Evolutionary conservation across 2,329 filamentous ascomycete species (phyloP), one percentile per base, ranked within the genome.

Genomic region (Penicillium thymicola): DNA sequence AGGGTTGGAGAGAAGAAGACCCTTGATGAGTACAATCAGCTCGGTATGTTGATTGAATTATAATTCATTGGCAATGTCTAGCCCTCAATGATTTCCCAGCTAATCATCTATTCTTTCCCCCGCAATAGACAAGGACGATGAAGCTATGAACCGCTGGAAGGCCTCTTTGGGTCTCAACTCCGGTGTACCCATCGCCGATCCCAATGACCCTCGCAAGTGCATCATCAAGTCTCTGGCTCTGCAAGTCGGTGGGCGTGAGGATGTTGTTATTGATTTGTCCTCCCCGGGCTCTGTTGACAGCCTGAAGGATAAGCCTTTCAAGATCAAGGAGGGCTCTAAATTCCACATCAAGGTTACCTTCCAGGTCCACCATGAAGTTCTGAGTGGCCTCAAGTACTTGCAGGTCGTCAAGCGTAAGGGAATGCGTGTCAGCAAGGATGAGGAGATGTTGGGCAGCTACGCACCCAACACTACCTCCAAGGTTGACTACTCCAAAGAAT

Each of bases 1-100:
- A 97, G 95, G 86, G 89, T 97, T 73, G 92, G 91, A 66, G 91
- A 97, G 85, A 97, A 97, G 88, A 96, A 97, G 85, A 95, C 90
- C 68, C 83, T 99, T 72, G 90, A 93, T 63, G 90, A 97, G 77
- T 97, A 97, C 79, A 84, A 93, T 72, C 83, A 96, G 76, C 89
- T 99, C 79, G 94, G 92, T 96, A 81, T 72, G 89, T 66, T 42
- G 46, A 21, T 32, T 13, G 37, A 34, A 7, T 27, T 7, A 11
- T 34, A 27, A 41, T 41, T 30, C 51, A 45, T 43, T 21, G 42
- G 27, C 37, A 27, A 54, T 30, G 41, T 40, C 30, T 23, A 30
- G 7, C 56, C 44, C 41, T 53, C 46, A 38, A 27, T 37, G 21
- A 37, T 46, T 37, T 23, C n/a, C 36, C 48, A 53, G 40, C 37